Percentiles rank a stretch among this genome's conserved stretches.
Evolutionary conservation across 2,329 filamentous ascomycete species (phyloP).

Genomic region (Sphaerulina populicola): DNA sequence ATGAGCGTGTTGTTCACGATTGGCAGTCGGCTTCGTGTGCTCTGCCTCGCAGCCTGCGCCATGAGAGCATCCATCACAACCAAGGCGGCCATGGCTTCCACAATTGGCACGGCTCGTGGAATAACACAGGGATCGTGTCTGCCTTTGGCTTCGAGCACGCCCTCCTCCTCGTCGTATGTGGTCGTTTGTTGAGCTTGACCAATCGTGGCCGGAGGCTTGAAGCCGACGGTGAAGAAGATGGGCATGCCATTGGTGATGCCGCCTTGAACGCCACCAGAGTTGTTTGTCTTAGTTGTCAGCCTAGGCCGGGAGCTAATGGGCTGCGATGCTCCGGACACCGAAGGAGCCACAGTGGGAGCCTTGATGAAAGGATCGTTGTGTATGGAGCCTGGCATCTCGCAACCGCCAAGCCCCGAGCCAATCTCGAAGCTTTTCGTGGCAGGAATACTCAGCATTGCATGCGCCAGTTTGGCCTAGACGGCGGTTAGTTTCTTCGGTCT

Average conservation of each 20-base stretch:
- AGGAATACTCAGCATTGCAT: constrained; percentile 92
- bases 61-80: constrained; percentile 80
- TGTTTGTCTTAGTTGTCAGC: constrained; percentile 84
- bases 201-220: constrained; percentile 94
- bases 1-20: constrained; percentile 28
- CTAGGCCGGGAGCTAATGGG: constrained; percentile 44
- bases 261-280: constrained; percentile 89
- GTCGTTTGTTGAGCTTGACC: constrained; percentile 77
- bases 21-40: constrained; percentile 41
- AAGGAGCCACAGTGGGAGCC: constrained; percentile 44
- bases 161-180: constrained; percentile 67
- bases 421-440: constrained; percentile 95
- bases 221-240: constrained; percentile 89
- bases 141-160: constrained; percentile 81
- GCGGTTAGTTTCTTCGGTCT: neutral
- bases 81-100: constrained; percentile 84
- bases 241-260: constrained; percentile 89
- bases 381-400: constrained; percentile 73
- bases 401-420: constrained; percentile 83
- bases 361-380: constrained; percentile 86
- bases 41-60: constrained; percentile 62
- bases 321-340: constrained; percentile 28
- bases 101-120: constrained; percentile 73
- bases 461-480: constrained; percentile 61
- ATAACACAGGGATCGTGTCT: constrained; percentile 92